Percentiles rank a stretch among this genome's conserved stretches.
Conservation (phyloP, 352 stramenopile genomes). For the Peronospora farinosa region DNA sequence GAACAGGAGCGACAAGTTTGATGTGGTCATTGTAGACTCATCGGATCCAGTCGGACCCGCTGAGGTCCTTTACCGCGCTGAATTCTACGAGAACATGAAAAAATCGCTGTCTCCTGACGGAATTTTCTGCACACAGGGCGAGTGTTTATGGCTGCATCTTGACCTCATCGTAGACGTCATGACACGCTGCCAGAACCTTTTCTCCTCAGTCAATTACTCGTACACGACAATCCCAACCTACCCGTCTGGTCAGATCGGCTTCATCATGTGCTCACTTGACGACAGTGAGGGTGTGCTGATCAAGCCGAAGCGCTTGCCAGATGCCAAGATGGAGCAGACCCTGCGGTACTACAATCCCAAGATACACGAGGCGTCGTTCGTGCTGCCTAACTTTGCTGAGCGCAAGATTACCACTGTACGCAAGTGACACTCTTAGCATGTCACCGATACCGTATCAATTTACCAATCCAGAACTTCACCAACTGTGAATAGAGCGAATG, state of each 20-base stretch:
- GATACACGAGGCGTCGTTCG: slow-evolving; percentile 94
- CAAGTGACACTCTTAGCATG: slow-evolving; percentile 46
- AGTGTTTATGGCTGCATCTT: slow-evolving; percentile 98
- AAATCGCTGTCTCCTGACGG: slow-evolving; percentile 80
- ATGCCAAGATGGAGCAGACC: slow-evolving; percentile 48
- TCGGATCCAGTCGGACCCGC: slow-evolving; percentile 93
- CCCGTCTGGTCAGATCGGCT: slow-evolving; percentile 98
- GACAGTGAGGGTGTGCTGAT: slow-evolving; percentile 45
- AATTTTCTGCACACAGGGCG: slow-evolving; percentile 90
- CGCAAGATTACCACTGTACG: slow-evolving; percentile 71
- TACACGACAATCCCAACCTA: slow-evolving; percentile 99
- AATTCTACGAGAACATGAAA: slow-evolving; percentile 94
- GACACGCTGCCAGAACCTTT: slow-evolving; percentile 83
- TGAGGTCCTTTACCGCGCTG: slow-evolving; percentile 91
- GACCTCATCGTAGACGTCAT: slow-evolving; percentile 95
- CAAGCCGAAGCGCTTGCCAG: slow-evolving; percentile 64
- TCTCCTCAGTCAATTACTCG: slow-evolving; percentile 95
- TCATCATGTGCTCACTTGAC: slow-evolving; percentile 89
- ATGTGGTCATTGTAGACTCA: slow-evolving; percentile 97
- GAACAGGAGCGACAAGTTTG: slow-evolving; percentile 85
- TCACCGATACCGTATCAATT: slow-evolving; percentile 11
- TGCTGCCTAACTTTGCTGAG: slow-evolving; percentile 93
- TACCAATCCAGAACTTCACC: slow-evolving; percentile 10
- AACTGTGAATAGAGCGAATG: slow-evolving; percentile 25
- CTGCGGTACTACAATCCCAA: slow-evolving; percentile 93